A percentile compares a stretch with the other conserved stretches of the same genome.
phyloP scores from a whole-genome alignment of 1,284 basidiomycete species.

The Psilocybe mexicana region DNA sequence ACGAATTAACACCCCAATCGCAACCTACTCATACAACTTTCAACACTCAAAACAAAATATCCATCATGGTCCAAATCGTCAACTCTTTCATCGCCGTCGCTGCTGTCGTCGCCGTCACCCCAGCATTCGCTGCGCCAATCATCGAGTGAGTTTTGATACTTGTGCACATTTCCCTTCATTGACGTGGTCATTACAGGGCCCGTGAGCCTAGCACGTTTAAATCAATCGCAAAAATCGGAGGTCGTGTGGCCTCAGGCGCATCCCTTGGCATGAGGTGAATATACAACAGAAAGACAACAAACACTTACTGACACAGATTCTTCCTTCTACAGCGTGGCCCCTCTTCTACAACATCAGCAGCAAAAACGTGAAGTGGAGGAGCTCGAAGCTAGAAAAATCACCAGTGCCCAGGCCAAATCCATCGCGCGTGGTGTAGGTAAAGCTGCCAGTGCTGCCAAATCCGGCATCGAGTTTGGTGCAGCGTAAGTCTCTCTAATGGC shows the following conservation, averaged over 20 bases:
- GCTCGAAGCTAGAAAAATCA: neutral
- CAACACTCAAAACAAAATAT: neutral
- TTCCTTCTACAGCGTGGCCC: neutral
- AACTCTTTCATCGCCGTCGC: slow-evolving; percentile 2
- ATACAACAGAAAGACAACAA: neutral
- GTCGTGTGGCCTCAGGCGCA: neutral
- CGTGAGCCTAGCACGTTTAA: neutral
- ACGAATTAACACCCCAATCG: neutral
- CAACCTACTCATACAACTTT: neutral
- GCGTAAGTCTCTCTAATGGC: neutral
- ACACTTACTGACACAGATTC: neutral
- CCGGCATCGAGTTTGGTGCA: slow-evolving; percentile 1
- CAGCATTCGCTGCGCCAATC: neutral
- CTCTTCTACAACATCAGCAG: neutral
- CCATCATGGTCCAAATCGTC: slow-evolving; percentile 11
- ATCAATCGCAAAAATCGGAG: neutral
- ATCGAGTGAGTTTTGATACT: neutral
- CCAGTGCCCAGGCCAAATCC: neutral
- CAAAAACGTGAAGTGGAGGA: neutral
- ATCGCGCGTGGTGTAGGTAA: neutral
- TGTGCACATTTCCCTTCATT: neutral
- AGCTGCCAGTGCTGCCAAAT: neutral
- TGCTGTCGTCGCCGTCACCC: slow-evolving; percentile 1
- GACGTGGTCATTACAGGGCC: neutral
- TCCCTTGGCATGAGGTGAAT: neutral